These are phyloP conservation scores for Wickerhamiella sergipiensis DNA, from an alignment of 805 yeast genomes.

Conservation along the genomic window DNA sequence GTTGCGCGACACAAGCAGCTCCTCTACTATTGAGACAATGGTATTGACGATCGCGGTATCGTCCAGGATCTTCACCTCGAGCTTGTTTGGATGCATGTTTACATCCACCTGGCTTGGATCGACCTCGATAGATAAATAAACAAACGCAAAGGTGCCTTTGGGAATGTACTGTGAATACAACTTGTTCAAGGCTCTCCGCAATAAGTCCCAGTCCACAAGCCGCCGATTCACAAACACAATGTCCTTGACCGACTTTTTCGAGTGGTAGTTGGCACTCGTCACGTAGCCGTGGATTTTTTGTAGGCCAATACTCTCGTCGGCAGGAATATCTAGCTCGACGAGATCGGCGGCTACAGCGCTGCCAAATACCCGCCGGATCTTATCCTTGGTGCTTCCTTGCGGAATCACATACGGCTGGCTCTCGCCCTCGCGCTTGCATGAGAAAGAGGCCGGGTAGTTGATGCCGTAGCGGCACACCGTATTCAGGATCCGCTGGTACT, in stretches of 20 bases:
- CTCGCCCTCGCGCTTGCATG: conserved; percentile 71
- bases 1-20: conserved; percentile 42
- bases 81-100: conserved; percentile 89
- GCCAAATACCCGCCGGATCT: conserved; percentile 67
- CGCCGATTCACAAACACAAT: conserved; percentile 78
- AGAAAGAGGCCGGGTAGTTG: conserved; percentile 52
- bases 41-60: conserved; percentile 74
- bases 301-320: conserved; percentile 34
- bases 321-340: conserved; percentile 32
- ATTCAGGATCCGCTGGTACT: conserved; percentile 62
- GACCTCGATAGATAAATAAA: conserved; percentile 58
- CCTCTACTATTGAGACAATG: conserved; percentile 38
- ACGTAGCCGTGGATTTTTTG: conserved; percentile 42
- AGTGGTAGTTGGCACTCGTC: conserved; percentile 56
- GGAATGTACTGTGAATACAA: conserved; percentile 59
- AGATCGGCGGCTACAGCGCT: conserved; percentile 51
- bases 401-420: conserved; percentile 49
- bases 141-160: conserved; percentile 62
- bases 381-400: conserved; percentile 38
- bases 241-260: conserved; percentile 52
- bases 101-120: conserved; percentile 70
- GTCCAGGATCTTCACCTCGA: conserved; percentile 73
- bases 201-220: conserved; percentile 68
- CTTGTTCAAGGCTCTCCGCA: conserved; percentile 51
- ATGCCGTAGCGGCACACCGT: conserved; percentile 74